Conservation (phyloP, 768 basidiomycete species). For the Mycena kentingensis region DNA sequence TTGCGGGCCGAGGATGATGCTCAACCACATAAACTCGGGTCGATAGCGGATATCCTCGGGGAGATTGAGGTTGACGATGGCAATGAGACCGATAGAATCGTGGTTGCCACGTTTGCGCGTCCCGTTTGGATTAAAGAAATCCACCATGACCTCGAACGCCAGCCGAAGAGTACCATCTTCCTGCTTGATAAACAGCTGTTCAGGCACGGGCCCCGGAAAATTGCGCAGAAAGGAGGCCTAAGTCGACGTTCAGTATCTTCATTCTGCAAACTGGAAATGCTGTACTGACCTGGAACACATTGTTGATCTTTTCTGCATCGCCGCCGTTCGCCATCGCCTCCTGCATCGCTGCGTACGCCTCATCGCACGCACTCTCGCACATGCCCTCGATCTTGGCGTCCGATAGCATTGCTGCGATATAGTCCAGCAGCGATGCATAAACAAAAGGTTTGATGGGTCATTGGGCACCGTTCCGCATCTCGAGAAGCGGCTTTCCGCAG, state of each 20-base stretch:
- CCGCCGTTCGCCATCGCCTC: constrained; percentile 4
- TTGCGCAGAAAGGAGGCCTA: constrained; percentile 26
- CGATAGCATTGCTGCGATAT: constrained; percentile 17
- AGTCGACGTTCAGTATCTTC: too few relatives aligned
- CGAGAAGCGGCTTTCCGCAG: too few relatives aligned
- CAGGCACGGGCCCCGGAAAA: constrained; percentile 26
- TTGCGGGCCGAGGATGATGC: constrained; percentile 33
- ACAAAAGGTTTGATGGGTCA: constrained; percentile 21
- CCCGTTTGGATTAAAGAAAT: constrained; percentile 39
- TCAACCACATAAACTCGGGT: constrained; percentile 37
- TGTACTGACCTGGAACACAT: too few relatives aligned
- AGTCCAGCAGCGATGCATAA: constrained; percentile 20
- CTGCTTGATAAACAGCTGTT: too few relatives aligned
- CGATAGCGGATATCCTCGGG: too few relatives aligned
- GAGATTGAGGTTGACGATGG: constrained; percentile 36
- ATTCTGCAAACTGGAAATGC: too few relatives aligned
- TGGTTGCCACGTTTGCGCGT: too few relatives aligned
- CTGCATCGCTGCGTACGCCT: constrained; percentile 19
- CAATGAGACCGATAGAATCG: constrained; percentile 34
- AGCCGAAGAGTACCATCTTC: constrained; percentile 19
- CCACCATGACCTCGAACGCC: constrained; percentile 32
- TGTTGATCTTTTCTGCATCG: constrained; percentile 1
- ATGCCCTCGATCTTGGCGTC: too few relatives aligned
- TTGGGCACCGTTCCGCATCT: too few relatives aligned
- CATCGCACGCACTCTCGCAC: constrained; percentile 14